Evolutionary conservation across 257 asterid genomes (phyloP).

Genomic region (Apocynum venetum): DNA sequence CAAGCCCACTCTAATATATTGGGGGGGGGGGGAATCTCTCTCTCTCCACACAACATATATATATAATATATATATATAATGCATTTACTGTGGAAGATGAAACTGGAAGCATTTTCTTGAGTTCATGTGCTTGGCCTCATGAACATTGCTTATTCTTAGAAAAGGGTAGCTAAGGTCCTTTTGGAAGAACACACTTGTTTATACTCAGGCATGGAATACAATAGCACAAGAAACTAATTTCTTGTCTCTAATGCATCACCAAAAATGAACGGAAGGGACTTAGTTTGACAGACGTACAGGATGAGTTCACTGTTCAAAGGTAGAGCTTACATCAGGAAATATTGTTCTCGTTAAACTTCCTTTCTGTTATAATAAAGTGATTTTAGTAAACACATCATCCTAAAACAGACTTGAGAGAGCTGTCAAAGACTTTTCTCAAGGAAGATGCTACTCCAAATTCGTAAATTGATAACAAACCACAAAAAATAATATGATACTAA

Average conservation of each 20-base stretch:
- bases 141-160: not conserved
- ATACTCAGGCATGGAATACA: not conserved
- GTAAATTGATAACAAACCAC: not conserved
- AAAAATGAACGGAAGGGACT: not conserved
- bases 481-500: not conserved
- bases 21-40: too few species aligned
- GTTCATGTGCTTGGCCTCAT: not conserved
- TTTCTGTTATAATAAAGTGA: not conserved
- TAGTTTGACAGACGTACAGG: not conserved
- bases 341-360: too few species aligned
- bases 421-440: not conserved
- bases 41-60: too few species aligned
- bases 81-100: not conserved
- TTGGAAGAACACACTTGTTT: not conserved
- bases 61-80: not conserved
- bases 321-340: not conserved
- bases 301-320: not conserved
- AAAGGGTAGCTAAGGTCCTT: not conserved
- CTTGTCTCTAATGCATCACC: not conserved
- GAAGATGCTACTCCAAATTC: not conserved
- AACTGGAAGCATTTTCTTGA: not conserved
- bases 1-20: too few species aligned
- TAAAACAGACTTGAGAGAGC: not conserved
- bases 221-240: not conserved
- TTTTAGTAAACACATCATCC: not conserved